phyloP scores from a whole-genome alignment of 495 filamentous ascomycete species.

The Penicillium cosmopolitanum region DNA sequence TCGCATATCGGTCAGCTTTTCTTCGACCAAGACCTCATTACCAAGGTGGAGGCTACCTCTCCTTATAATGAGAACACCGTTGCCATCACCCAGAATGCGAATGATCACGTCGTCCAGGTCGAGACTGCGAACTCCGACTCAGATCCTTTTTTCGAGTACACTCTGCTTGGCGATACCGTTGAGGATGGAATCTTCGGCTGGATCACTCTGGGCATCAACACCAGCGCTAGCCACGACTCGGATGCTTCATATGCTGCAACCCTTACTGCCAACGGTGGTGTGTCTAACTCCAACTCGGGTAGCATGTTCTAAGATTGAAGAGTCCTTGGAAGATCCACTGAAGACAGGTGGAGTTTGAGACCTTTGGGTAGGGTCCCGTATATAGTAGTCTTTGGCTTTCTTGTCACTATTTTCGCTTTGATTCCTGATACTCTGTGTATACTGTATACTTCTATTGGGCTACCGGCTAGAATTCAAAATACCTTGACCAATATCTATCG shows the following conservation, averaged over 20 bases:
- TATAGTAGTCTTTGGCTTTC: no score
- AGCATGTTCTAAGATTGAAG: background rate
- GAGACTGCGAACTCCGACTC: conserved; percentile 49
- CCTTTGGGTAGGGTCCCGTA: no score
- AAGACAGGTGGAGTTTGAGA: no score
- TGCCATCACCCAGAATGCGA: conserved; percentile 47
- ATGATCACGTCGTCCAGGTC: conserved; percentile 52
- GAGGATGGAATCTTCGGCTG: conserved; percentile 59
- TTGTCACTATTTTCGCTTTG: no score
- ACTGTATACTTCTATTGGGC: no score
- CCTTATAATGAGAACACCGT: conserved; percentile 61
- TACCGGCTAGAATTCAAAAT: no score
- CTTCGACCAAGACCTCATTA: conserved; percentile 56
- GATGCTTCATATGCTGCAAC: conserved; percentile 16
- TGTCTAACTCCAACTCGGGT: conserved; percentile 7
- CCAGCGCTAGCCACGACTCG: conserved; percentile 31
- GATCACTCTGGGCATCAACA: conserved; percentile 59
- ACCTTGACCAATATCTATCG: no score
- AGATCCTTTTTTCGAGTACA: conserved; percentile 62
- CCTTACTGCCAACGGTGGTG: conserved; percentile 13
- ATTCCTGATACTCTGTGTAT: no score
- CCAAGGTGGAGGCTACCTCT: conserved; percentile 45
- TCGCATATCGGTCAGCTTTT: conserved; percentile 65
- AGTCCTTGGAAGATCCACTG: background rate
- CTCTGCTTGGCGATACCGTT: conserved; percentile 55